Evolutionary conservation across 345 rosid species (phyloP), one percentile per base, ranked within the genome.

Genomic region (Melastoma malabathricum): DNA sequence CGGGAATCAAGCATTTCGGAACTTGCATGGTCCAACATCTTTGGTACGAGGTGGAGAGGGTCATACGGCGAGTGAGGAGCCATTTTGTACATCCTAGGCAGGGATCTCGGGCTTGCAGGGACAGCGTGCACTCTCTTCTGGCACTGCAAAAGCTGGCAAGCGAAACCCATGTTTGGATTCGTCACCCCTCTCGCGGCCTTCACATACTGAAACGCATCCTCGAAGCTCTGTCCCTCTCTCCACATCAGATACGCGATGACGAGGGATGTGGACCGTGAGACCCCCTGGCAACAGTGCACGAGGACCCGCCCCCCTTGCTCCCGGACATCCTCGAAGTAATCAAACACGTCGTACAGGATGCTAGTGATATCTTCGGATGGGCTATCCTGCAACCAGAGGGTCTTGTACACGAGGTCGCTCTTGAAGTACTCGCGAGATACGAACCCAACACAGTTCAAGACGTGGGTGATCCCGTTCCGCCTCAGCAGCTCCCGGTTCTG

Each of bases 171-270:
- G 48, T 82, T 82, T 6, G 89, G 89, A 50, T 82, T 79, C 0
- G 89, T 79, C 57, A 82, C 83, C 34, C 85, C 83, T 55, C 85
- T 64, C 0, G 89, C 83, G 15, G 83, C 77, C 77, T 79, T 82
- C 51, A 82, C 89, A 52, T 64, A 68, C 43, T 69, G 85, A 67
- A 82, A 82, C 2, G 89, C 89, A 47, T 79, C 85, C 48, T 82
- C 85, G 53, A 82, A 82, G 64, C 79, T 79, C 72, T 76, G 89
- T 14, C 85, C 79, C 25, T 82, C 66, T 67, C 83, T 79, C 85
- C 89, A 82, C 85, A 79, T 82, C 38, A 79, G 79, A 70, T 82
- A 82, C 9, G 85, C 89, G 55, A 82, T 82, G 47, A 79, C 89
- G 71, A 82, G 54, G 46, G 85, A 82, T 19, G 79, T 69, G 2